phyloP scores from a whole-genome alignment of 257 asterid genomes.

The Plantago elongata region DNA sequence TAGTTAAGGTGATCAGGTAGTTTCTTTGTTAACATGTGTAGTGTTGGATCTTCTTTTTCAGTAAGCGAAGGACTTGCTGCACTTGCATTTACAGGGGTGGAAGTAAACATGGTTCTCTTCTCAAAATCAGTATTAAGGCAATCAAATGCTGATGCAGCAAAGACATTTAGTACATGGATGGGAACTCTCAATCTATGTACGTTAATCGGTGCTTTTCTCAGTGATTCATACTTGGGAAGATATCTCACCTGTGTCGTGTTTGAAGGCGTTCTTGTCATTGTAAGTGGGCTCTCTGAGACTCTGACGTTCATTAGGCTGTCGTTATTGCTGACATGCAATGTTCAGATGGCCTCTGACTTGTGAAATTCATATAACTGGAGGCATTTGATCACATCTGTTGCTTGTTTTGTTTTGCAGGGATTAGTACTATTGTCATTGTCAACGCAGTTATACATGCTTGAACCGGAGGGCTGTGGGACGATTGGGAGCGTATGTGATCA shows the following conservation, averaged over 20 bases:
- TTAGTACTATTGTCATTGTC: constrained; percentile 54
- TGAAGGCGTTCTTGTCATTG: constrained; percentile 57
- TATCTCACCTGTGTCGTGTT: constrained; percentile 66
- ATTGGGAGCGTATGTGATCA: constrained; percentile 43
- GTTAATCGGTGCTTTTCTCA: constrained; percentile 70
- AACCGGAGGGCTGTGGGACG: constrained; percentile 68
- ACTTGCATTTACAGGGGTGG: constrained; percentile 73
- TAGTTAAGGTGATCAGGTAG: neutral
- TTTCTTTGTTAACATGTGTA: neutral
- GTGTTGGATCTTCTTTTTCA: constrained; percentile 17
- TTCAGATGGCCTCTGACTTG: no score
- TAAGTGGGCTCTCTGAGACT: constrained; percentile 31
- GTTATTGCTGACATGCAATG: neutral
- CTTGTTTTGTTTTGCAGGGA: constrained; percentile 39
- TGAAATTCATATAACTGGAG: neutral
- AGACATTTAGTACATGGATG: constrained; percentile 68
- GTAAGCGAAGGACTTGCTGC: constrained; percentile 80
- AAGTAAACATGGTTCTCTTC: constrained; percentile 82
- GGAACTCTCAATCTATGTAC: constrained; percentile 77
- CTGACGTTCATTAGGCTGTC: neutral
- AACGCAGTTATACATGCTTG: constrained; percentile 61
- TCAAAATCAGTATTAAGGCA: constrained; percentile 63
- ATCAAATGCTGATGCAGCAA: constrained; percentile 74
- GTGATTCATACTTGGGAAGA: constrained; percentile 82
- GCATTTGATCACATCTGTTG: neutral